Percentiles rank a stretch among this genome's conserved stretches.
phyloP scores from a whole-genome alignment of 108 stramenopile species.

The Conticribra guillardii region DNA sequence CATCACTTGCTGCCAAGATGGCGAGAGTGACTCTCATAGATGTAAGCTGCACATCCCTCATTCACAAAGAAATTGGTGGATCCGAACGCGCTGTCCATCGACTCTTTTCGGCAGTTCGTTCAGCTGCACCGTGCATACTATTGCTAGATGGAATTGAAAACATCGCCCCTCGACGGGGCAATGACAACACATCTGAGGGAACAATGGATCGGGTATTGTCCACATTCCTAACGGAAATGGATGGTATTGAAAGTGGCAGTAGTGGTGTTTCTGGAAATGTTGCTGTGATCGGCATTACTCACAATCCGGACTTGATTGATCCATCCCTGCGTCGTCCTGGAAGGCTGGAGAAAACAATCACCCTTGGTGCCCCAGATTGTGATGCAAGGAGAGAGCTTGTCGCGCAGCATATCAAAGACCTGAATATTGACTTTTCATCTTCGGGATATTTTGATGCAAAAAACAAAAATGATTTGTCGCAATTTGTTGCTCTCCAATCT shows the following conservation, averaged over 20 bases:
- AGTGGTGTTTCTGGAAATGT: slow-evolving; percentile 31
- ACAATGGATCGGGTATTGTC: slow-evolving; percentile 89
- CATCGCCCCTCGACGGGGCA: slow-evolving; percentile 77
- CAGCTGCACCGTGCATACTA: slow-evolving; percentile 84
- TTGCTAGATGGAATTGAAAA: slow-evolving; percentile 87
- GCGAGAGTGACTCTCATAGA: slow-evolving; percentile 74
- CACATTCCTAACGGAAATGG: slow-evolving; percentile 83
- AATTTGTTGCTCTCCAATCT: slow-evolving; percentile 53
- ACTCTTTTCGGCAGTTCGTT: slow-evolving; percentile 64
- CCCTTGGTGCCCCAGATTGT: slow-evolving; percentile 54
- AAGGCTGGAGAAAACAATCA: slow-evolving; percentile 64
- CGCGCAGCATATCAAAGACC: slow-evolving; percentile 34
- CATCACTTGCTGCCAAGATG: slow-evolving; percentile 59
- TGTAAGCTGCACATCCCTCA: slow-evolving; percentile 82
- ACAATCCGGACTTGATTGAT: slow-evolving; percentile 68
- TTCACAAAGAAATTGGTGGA: slow-evolving; percentile 87
- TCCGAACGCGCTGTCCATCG: slow-evolving; percentile 77
- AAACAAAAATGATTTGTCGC: slow-evolving; percentile 42
- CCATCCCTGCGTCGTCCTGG: slow-evolving; percentile 81
- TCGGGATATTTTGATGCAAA: slow-evolving; percentile 35
- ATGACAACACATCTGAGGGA: slow-evolving; percentile 86
- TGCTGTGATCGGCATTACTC: slow-evolving; percentile 82
- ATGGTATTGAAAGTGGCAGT: slow-evolving; percentile 62
- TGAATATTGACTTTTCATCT: slow-evolving; percentile 42
- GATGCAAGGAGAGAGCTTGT: slow-evolving; percentile 62